Percentiles rank a stretch among this genome's conserved stretches.
phyloP scores from a whole-genome alignment of 2,329 filamentous ascomycete genomes.

The Fusarium dlaminii region DNA sequence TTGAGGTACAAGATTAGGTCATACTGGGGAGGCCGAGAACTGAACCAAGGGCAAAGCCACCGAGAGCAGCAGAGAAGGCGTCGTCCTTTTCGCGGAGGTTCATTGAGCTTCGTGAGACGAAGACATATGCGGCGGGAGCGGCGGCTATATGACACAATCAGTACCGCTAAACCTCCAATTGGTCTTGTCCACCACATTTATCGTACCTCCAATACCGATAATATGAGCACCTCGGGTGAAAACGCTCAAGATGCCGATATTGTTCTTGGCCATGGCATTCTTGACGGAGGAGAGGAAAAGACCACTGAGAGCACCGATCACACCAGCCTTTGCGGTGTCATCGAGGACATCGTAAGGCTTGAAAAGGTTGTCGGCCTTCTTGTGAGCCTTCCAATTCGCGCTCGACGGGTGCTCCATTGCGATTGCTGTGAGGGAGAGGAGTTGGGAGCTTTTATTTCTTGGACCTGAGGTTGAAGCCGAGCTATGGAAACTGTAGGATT shows the following conservation, averaged over 20 bases:
- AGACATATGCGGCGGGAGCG: conserved; percentile 77
- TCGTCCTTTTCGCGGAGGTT: conserved; percentile 90
- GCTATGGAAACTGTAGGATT: conserved; percentile 39
- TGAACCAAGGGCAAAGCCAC: conserved; percentile 79
- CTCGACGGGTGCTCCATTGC: conserved; percentile 48
- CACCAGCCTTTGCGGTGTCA: conserved; percentile 69
- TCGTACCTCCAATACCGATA: conserved; percentile 62
- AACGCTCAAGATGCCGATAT: conserved; percentile 82
- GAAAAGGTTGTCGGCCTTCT: conserved; percentile 56
- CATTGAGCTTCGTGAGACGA: conserved; percentile 78
- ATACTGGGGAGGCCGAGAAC: conserved; percentile 78
- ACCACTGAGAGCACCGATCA: conserved; percentile 74
- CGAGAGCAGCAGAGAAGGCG: conserved; percentile 76
- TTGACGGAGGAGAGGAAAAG: conserved; percentile 80
- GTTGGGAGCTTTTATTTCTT: conserved; percentile 42
- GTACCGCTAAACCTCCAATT: conserved; percentile 33
- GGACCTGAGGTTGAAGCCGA: conserved; percentile 42
- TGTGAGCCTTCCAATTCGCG: conserved; percentile 41
- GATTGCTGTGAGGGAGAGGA: conserved; percentile 25
- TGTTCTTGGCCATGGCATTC: conserved; percentile 85
- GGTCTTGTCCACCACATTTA: neutral
- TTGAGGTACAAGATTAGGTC: conserved; percentile 62
- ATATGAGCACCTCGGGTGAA: conserved; percentile 82
- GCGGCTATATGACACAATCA: conserved; percentile 58
- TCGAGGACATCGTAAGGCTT: conserved; percentile 80